Base-by-base conservation (phyloP, 2,329 filamentous ascomycete genomes). In the Akanthomyces muscarius region DNA sequence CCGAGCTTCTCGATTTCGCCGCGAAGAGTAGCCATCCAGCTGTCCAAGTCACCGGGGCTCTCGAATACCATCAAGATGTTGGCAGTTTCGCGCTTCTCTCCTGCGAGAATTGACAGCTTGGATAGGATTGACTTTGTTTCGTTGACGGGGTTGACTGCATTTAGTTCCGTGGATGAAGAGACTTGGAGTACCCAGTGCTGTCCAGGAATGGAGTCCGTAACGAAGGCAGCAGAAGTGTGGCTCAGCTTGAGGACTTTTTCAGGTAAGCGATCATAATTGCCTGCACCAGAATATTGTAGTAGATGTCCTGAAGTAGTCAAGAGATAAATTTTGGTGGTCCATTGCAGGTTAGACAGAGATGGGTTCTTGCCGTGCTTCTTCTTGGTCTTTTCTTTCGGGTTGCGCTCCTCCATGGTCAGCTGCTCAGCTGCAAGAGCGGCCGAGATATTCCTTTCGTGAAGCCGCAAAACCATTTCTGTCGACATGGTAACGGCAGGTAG, bases 101-200 rank as follows among this genome's bases (percentile, higher is more conserved):
- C 47, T 13, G 68, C 65, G 47, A 85, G 83, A 47, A 89, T 83
- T 2, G 86, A 82, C 56, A 91, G 76, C 61, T 87, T 84, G 1
- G 88, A 85, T 38, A 91, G 80, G 3, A 92, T 74, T 1, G 88
- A 89, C 56, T 84, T 83, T 3, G 83, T 78, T 44, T 85, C 82
- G 3, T 78, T 69, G 3, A 78, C 69, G 16, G 81, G 71, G 1
- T 73, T 76, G 33, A 84, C 84, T 23, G 45, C 45, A 41, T 89
- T 83, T 2, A 83, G 75, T 56, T 87, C 86, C 63, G 86, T 85
- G 10, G 81, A 78, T 42, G 90, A 88, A 3, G 86, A 88, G 25
- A 94, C 85, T 68, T 92, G 90, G 16, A 94, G 74, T 6, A 94
- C 91, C 86, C 89, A 93, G 69, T 92, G 90, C 65, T 86, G 86